Evolutionary conservation across 2,329 filamentous ascomycete species (phyloP).

Genomic region (Fusarium burgessii): DNA sequence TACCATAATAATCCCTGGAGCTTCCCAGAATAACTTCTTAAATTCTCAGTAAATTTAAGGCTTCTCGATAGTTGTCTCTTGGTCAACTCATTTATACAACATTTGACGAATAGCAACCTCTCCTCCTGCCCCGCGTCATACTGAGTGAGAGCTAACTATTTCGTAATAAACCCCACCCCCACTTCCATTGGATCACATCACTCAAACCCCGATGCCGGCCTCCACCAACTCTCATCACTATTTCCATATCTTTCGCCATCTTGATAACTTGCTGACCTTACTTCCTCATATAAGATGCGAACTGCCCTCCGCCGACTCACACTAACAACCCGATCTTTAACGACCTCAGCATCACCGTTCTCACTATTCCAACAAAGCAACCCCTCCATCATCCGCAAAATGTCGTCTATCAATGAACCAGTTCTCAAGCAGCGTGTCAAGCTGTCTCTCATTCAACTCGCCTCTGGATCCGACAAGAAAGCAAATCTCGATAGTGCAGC

Average conservation of each 20-base stretch:
- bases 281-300: conserved; percentile 32
- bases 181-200: conserved; percentile 26
- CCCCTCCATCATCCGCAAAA: conserved; percentile 49
- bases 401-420: conserved; percentile 50
- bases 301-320: conserved; percentile 20
- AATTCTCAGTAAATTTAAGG: not conserved
- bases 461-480: conserved; percentile 84
- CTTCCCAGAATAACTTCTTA: not conserved
- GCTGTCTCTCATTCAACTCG: conserved; percentile 84
- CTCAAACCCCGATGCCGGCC: conserved; percentile 21
- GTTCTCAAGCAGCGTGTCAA: conserved; percentile 82
- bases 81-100: conserved; percentile 1
- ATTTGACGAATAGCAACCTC: conserved; percentile 16
- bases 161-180: conserved; percentile 35
- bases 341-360: conserved; percentile 21
- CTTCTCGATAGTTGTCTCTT: not conserved
- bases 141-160: conserved; percentile 4
- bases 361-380: conserved; percentile 30
- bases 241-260: conserved; percentile 8
- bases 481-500: conserved; percentile 86
- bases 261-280: not conserved
- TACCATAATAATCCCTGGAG: not conserved
- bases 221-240: conserved; percentile 11
- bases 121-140: conserved; percentile 29
- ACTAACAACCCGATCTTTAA: conserved; percentile 26